Conservation (phyloP, 1,284 basidiomycete species). For the Trichosporon sp. region DNA sequence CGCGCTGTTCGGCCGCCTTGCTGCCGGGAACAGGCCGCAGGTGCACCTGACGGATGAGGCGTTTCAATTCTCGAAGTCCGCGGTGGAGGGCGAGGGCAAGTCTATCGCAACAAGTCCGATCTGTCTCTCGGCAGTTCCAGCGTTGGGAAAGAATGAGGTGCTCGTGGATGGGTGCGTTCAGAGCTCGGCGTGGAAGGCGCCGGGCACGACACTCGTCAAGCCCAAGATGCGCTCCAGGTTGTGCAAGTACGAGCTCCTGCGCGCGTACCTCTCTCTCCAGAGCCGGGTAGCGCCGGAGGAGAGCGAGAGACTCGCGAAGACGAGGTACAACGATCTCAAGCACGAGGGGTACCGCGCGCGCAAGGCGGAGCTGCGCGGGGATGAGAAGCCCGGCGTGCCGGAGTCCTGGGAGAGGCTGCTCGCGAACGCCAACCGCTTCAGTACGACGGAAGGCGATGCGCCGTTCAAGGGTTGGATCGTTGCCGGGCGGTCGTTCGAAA, state of each 20-base stretch:
- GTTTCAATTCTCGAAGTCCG: constrained; percentile 3
- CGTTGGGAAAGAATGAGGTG: constrained; percentile 60
- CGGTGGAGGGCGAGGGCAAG: constrained; percentile 53
- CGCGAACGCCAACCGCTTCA: constrained; percentile 9
- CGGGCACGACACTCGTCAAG: constrained; percentile 25
- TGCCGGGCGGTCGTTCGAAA: constrained; percentile 56
- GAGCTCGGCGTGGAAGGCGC: constrained; percentile 33
- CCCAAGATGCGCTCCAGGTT: constrained; percentile 28
- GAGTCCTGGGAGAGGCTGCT: constrained; percentile 10
- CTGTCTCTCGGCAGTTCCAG: constrained; percentile 19
- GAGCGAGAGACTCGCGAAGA: background rate
- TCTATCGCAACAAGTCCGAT: constrained; percentile 32
- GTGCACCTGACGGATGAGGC: constrained; percentile 55
- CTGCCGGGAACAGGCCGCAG: constrained; percentile 46
- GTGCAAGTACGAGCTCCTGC: constrained; percentile 51
- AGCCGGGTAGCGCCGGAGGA: background rate
- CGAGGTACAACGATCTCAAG: constrained; percentile 51
- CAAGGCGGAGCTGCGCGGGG: constrained; percentile 53
- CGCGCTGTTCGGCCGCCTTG: constrained; percentile 49
- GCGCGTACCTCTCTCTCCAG: constrained; percentile 44
- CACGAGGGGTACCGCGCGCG: constrained; percentile 53
- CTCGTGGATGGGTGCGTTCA: constrained; percentile 21
- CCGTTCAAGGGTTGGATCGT: constrained; percentile 63
- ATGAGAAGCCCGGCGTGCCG: constrained; percentile 24
- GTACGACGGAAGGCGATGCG: constrained; percentile 16